Percentiles rank a stretch among this genome's conserved stretches.
Evolutionary conservation across 768 basidiomycete genomes (phyloP).

Genomic region (Atractiella rhizophila): DNA sequence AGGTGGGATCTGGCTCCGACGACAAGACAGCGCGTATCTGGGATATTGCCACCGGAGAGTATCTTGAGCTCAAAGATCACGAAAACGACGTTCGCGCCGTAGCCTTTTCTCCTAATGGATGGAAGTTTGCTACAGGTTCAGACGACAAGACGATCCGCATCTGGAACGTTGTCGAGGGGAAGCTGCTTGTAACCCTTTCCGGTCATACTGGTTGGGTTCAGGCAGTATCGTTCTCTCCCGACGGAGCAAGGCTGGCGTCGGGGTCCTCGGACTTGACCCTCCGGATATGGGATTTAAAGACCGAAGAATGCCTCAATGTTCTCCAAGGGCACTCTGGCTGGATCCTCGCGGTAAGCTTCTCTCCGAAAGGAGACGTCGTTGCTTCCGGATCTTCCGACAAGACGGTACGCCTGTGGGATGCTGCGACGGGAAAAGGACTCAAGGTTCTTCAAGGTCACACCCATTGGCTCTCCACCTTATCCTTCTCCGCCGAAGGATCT

Average conservation of each 20-base stretch:
- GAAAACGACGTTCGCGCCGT: slow-evolving; percentile 78
- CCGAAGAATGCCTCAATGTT: slow-evolving; percentile 38
- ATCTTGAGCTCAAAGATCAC: no score
- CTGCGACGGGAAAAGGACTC: no score
- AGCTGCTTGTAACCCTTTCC: no score
- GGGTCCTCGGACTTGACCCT: no score
- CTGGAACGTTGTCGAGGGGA: slow-evolving; percentile 79
- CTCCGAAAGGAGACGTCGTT: slow-evolving; percentile 61
- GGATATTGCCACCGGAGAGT: slow-evolving; percentile 28
- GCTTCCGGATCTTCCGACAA: slow-evolving; percentile 98
- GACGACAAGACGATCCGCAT: slow-evolving; percentile 86
- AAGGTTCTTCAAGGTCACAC: no score
- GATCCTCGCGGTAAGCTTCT: slow-evolving; percentile 91
- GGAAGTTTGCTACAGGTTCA: slow-evolving; percentile 73
- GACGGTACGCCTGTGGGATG: no score
- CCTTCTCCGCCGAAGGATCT: no score
- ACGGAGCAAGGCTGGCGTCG: no score
- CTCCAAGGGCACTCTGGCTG: slow-evolving; percentile 56
- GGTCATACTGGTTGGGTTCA: no score
- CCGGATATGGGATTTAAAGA: no score
- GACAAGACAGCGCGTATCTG: slow-evolving; percentile 36
- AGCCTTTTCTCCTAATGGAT: slow-evolving; percentile 75
- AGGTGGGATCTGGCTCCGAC: slow-evolving; percentile 70
- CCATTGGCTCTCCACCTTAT: no score
- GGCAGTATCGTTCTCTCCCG: no score